phyloP scores from a whole-genome alignment of 129 eudicot genomes.

The Mikania micrantha region DNA sequence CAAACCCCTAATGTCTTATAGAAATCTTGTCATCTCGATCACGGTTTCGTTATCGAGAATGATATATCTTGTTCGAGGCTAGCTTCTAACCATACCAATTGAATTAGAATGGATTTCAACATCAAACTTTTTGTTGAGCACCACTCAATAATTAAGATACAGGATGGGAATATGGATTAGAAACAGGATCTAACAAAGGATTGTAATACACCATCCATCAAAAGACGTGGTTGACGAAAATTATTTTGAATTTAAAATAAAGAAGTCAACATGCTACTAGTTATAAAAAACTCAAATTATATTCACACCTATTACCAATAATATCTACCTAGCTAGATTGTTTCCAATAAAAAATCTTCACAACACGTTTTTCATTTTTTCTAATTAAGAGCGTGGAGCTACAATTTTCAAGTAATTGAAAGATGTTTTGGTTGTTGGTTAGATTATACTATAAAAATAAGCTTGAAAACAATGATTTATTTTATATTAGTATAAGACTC shows the following conservation, averaged over 20 bases:
- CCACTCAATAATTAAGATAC: neutral
- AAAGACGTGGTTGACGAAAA: neutral
- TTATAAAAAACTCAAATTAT: neutral
- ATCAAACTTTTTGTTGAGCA: conserved; percentile 1
- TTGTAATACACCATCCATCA: neutral
- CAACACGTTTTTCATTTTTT: no score
- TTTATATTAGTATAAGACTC: no score
- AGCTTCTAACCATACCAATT: neutral
- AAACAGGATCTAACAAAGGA: neutral
- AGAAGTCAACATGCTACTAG: neutral
- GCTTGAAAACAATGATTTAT: no score
- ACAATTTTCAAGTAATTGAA: no score
- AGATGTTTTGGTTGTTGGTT: no score
- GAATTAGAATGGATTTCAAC: neutral
- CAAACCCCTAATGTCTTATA: neutral
- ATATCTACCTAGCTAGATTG: no score
- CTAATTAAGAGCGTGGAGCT: no score
- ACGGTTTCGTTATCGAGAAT: neutral
- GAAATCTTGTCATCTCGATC: neutral
- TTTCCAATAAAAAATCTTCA: no score
- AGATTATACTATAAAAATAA: no score
- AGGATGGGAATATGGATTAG: neutral
- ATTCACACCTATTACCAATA: no score
- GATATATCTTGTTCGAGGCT: no score
- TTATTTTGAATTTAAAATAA: neutral